phyloP scores from a whole-genome alignment of 2,329 filamentous ascomycete genomes.

The Ophiostoma ips region DNA sequence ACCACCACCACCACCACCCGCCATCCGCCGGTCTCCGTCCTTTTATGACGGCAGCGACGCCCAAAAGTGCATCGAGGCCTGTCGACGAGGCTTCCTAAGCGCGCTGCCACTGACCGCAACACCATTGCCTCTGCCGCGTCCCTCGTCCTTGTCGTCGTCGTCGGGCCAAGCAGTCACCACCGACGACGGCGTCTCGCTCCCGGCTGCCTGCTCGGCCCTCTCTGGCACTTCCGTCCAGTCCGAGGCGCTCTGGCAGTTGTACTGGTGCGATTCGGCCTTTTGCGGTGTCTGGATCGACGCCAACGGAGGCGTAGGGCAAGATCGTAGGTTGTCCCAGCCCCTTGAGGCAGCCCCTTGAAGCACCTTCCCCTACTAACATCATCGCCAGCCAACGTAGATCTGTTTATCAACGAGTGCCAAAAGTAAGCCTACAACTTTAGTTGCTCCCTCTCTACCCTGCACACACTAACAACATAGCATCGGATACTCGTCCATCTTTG shows the following conservation, averaged over 20 bases:
- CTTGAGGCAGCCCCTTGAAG: too few relatives aligned
- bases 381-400: conserved; percentile 37
- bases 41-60: conserved; percentile 9
- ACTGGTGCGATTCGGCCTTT: conserved; percentile 36
- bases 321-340: conserved; percentile 31
- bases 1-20: not conserved
- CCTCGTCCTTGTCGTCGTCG: not conserved
- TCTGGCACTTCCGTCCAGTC: conserved; percentile 6
- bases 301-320: conserved; percentile 20
- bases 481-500: conserved; percentile 19
- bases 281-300: conserved; percentile 31
- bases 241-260: conserved; percentile 31
- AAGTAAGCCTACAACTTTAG: conserved; percentile 24
- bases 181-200: not conserved
- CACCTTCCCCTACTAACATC: not conserved
- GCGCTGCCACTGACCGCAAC: not conserved
- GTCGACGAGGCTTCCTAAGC: conserved; percentile 9
- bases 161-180: not conserved
- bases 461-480: conserved; percentile 14
- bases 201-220: conserved; percentile 6
- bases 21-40: not conserved
- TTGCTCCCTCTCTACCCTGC: not conserved
- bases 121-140: not conserved
- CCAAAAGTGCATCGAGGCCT: conserved; percentile 9
- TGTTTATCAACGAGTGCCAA: conserved; percentile 36